Conservation (phyloP, 257 asterid species). For the Verbena officinalis region DNA sequence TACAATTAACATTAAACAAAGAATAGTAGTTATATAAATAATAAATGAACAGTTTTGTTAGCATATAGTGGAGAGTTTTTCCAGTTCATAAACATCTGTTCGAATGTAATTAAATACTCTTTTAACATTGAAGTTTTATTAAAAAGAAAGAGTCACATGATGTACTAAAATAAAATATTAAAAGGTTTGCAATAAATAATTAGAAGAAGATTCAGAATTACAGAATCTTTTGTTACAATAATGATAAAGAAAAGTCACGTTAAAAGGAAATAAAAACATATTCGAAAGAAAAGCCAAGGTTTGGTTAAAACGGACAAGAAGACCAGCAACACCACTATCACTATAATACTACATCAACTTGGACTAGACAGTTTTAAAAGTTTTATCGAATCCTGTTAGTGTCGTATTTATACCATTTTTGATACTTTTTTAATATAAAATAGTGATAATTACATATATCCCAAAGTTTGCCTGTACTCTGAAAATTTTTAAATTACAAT, state of each 20-base stretch:
- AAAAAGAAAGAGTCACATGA: background rate
- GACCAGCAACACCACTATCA: background rate
- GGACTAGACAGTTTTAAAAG: too few relatives aligned
- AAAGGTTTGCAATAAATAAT: background rate
- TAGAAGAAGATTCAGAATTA: background rate
- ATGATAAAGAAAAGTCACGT: background rate
- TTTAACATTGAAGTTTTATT: background rate
- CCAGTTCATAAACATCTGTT: background rate
- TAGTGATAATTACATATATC: too few relatives aligned
- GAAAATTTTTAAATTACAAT: too few relatives aligned
- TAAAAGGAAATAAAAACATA: background rate
- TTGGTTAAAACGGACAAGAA: background rate
- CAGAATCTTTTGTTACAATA: slow-evolving; percentile 5
- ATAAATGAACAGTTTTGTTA: background rate
- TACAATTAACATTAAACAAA: background rate
- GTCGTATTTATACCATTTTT: too few relatives aligned
- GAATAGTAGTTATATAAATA: background rate
- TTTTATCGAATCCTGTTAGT: too few relatives aligned
- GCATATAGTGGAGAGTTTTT: background rate
- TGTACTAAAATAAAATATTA: background rate
- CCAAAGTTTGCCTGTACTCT: too few relatives aligned
- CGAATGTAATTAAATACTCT: background rate
- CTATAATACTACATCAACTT: too few relatives aligned
- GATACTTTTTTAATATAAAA: too few relatives aligned
- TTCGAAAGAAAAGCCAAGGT: background rate